phyloP scores from a whole-genome alignment of 345 rosid species.

The Passiflora organensis region DNA sequence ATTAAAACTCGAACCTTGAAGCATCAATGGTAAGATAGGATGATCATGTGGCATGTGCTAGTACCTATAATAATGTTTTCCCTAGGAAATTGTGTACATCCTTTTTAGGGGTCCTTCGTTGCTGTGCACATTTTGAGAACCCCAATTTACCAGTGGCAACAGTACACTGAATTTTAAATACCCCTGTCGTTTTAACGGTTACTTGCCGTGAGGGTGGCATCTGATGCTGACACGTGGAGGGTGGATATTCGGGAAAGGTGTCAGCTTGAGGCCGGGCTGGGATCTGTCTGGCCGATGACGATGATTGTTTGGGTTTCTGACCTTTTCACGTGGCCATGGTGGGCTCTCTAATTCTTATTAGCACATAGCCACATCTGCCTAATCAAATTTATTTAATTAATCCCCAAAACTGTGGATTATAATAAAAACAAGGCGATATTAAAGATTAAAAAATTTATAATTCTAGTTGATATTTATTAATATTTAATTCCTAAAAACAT shows the following conservation, averaged over 20 bases:
- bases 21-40: slow-evolving; percentile 1
- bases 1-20: slow-evolving; percentile 8
- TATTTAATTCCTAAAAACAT: too few species aligned
- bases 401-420: too few species aligned
- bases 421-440: too few species aligned
- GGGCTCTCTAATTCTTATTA: too few species aligned
- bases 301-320: slow-evolving; percentile 11
- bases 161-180: background rate
- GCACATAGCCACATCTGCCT: too few species aligned
- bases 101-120: too few species aligned
- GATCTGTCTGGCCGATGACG: slow-evolving; percentile 1
- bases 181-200: slow-evolving; percentile 17
- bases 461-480: too few species aligned
- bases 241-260: slow-evolving; percentile 14
- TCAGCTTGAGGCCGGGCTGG: background rate
- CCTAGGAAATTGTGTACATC: background rate
- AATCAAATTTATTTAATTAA: too few species aligned
- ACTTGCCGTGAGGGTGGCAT: background rate
- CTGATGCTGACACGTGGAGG: slow-evolving; percentile 15
- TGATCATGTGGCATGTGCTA: too few species aligned
- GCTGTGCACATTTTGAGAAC: background rate
- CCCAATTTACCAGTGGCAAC: background rate
- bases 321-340: slow-evolving; percentile 22
- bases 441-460: too few species aligned
- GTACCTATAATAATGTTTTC: background rate